phyloP scores from a whole-genome alignment of 139 green algal species.

The Picochlorum costavermella region DNA sequence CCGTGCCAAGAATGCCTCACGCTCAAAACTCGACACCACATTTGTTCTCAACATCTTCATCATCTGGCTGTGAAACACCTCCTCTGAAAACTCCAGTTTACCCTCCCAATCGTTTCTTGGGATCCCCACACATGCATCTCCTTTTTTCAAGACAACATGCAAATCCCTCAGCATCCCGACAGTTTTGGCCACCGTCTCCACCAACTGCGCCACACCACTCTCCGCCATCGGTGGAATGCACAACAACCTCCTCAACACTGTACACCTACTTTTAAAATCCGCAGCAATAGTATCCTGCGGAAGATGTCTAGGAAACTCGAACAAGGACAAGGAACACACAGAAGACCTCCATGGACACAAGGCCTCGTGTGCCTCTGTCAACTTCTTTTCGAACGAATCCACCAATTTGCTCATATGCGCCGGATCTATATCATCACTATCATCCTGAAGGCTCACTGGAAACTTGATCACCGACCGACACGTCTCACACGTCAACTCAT shows the following conservation, averaged over 20 bases:
- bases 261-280: conserved; percentile 16
- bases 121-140: not conserved
- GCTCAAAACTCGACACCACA: not conserved
- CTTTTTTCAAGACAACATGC: not conserved
- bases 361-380: conserved; percentile 33
- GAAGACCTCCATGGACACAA: conserved; percentile 48
- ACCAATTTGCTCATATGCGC: conserved; percentile 3
- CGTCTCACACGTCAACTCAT: conserved; percentile 54
- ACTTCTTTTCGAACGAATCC: conserved; percentile 12
- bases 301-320: conserved; percentile 40
- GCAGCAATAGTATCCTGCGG: conserved; percentile 7
- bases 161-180: not conserved
- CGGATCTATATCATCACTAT: conserved; percentile 17
- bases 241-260: conserved; percentile 14
- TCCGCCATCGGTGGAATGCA: conserved; percentile 23
- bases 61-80: not conserved
- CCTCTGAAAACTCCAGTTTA: not conserved
- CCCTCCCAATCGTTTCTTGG: not conserved
- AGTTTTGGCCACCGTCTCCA: not conserved
- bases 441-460: conserved; percentile 27
- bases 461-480: conserved; percentile 50
- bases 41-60: not conserved
- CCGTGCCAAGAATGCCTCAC: conserved; percentile 8
- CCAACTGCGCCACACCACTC: not conserved
- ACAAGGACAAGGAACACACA: conserved; percentile 30